These are phyloP conservation scores for Penicillium subrubescens DNA, from an alignment of 495 filamentous ascomycete genomes.

Conservation along the genomic window DNA sequence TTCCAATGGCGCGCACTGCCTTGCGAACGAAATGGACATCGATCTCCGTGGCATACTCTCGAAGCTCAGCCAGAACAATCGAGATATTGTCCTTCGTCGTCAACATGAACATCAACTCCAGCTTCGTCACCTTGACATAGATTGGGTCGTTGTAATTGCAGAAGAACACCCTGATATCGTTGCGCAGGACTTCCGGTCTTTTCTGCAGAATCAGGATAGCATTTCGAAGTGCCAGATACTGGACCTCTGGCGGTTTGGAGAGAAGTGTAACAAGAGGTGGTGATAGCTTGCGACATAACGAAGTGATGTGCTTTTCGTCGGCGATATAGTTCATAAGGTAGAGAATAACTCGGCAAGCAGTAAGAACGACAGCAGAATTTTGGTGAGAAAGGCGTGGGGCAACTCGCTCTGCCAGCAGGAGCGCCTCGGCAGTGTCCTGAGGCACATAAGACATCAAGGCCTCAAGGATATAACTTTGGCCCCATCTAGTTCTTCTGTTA, in stretches of 20 bases:
- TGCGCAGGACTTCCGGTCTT: slow-evolving; percentile 88
- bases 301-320: slow-evolving; percentile 86
- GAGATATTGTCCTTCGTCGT: slow-evolving; percentile 95
- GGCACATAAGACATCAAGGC: slow-evolving; percentile 98
- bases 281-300: slow-evolving; percentile 89
- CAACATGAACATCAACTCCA: slow-evolving; percentile 99
- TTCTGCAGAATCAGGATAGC: slow-evolving; percentile 92
- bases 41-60: slow-evolving; percentile 96
- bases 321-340: slow-evolving; percentile 99
- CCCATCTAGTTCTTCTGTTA: slow-evolving; percentile 72
- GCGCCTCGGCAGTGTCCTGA: slow-evolving; percentile 83
- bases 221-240: slow-evolving; percentile 94
- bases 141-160: slow-evolving; percentile 99
- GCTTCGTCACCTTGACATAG: slow-evolving; percentile 98
- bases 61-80: slow-evolving; percentile 89
- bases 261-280: slow-evolving; percentile 94
- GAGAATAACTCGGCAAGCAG: slow-evolving; percentile 91
- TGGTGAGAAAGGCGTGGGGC: slow-evolving; percentile 91
- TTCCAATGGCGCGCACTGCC: slow-evolving; percentile 95
- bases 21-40: slow-evolving; percentile 99
- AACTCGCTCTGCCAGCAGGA: slow-evolving; percentile 89
- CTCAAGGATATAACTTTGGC: slow-evolving; percentile 98
- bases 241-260: slow-evolving; percentile 95
- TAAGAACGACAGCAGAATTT: slow-evolving; percentile 95
- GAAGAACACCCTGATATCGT: slow-evolving; percentile 98